Evolutionary conservation across 139 green algal genomes (phyloP).

Genomic region (Micromonas commoda): DNA sequence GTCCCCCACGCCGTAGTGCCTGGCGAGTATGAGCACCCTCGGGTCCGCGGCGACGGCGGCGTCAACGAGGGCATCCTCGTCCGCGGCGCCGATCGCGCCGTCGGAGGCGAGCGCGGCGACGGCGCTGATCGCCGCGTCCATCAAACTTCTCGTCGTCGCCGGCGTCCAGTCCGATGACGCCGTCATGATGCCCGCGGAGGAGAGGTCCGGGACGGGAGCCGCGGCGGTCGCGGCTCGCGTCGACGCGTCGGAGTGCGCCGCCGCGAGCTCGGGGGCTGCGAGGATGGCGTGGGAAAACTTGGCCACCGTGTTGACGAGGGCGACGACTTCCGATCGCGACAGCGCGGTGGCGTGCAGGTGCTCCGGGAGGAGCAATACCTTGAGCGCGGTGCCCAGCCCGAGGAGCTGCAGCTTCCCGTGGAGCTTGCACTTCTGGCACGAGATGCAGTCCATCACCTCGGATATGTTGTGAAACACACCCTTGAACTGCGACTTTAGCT

Average conservation of each 20-base stretch:
- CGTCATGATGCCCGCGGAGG: no score
- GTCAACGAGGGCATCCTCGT: conserved; percentile 10
- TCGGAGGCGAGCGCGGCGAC: background rate
- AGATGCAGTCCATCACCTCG: conserved; percentile 96
- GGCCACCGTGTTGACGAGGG: conserved; percentile 84
- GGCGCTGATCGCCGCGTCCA: background rate
- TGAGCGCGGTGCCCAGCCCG: conserved; percentile 87
- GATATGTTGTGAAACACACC: conserved; percentile 85
- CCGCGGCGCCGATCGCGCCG: background rate
- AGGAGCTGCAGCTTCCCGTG: conserved; percentile 98
- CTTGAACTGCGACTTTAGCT: conserved; percentile 62
- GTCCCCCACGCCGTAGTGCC: background rate
- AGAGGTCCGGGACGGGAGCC: background rate
- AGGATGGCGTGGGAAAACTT: conserved; percentile 47
- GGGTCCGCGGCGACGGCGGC: background rate
- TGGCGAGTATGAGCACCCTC: conserved; percentile 3
- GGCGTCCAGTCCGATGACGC: background rate
- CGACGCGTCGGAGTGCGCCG: background rate
- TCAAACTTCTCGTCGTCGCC: background rate
- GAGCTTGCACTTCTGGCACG: conserved; percentile 98
- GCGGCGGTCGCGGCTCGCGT: background rate
- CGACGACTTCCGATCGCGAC: conserved; percentile 90
- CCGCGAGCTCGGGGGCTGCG: background rate
- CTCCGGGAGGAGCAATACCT: conserved; percentile 78
- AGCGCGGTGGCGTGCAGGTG: conserved; percentile 44